A percentile compares a stretch with the other conserved stretches of the same genome.
Evolutionary conservation across 2,329 filamentous ascomycete genomes (phyloP).

Genomic region (Dryadomyces quercus-mongolicae): DNA sequence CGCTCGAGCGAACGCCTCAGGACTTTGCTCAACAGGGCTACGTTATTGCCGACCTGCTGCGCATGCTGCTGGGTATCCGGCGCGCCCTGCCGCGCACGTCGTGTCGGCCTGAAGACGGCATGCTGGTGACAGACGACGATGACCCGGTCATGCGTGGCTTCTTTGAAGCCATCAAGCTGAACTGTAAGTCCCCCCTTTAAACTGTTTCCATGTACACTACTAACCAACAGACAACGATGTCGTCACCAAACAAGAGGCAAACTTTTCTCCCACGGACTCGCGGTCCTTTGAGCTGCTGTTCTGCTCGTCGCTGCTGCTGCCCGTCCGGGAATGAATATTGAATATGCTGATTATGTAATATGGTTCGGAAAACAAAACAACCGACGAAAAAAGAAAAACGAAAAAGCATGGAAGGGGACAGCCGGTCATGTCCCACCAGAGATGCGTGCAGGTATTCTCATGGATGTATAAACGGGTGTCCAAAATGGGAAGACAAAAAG

Average conservation of each 20-base stretch:
- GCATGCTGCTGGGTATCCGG: slow-evolving; percentile 50
- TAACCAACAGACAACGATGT: slow-evolving; percentile 23
- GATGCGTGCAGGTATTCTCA: too few species aligned
- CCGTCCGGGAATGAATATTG: slow-evolving; percentile 12
- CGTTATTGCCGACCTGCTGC: slow-evolving; percentile 43
- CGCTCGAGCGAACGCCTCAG: slow-evolving; percentile 43
- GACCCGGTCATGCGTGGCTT: slow-evolving; percentile 35
- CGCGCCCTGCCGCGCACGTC: slow-evolving; percentile 44
- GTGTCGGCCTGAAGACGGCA: slow-evolving; percentile 30
- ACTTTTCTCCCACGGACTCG: slow-evolving; percentile 37
- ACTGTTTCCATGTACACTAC: too few species aligned
- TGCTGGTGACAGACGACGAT: slow-evolving; percentile 32
- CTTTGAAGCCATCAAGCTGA: slow-evolving; percentile 43
- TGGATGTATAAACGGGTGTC: background rate
- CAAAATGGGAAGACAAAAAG: background rate
- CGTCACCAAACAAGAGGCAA: slow-evolving; percentile 35
- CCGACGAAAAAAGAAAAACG: too few species aligned
- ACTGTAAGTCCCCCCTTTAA: slow-evolving; percentile 39
- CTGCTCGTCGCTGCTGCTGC: slow-evolving; percentile 29
- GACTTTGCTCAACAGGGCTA: slow-evolving; percentile 48
- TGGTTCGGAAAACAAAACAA: too few species aligned
- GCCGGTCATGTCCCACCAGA: too few species aligned
- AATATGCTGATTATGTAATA: background rate
- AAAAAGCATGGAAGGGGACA: too few species aligned
- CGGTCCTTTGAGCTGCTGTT: slow-evolving; percentile 33